A percentile compares a stretch with the other conserved stretches of the same genome.
These are phyloP conservation scores for Phytophthora brassicae DNA, from an alignment of 352 stramenopile genomes.

Conservation along the genomic window DNA sequence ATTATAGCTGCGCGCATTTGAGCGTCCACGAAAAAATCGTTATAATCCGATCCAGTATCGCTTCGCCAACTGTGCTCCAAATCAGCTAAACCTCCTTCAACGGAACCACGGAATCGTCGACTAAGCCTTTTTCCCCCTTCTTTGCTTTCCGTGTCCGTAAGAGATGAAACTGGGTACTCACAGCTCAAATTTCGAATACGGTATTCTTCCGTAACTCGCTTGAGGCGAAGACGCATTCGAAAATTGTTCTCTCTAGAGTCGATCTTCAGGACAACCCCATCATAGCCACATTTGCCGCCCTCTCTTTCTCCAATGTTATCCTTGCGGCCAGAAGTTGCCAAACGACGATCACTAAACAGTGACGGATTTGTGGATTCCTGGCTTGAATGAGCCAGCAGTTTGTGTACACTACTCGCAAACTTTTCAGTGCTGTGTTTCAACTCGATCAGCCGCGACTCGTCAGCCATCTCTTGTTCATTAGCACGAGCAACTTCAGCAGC, in stretches of 20 bases:
- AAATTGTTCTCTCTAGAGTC: conserved; percentile 66
- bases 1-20: conserved; percentile 81
- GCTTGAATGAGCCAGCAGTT: conserved; percentile 51
- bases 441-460: conserved; percentile 49
- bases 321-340: neutral
- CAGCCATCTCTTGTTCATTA: conserved; percentile 32
- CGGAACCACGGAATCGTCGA: conserved; percentile 35
- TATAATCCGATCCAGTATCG: conserved; percentile 77
- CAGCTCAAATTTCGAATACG: conserved; percentile 68
- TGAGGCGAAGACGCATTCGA: conserved; percentile 78
- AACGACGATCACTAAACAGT: conserved; percentile 11
- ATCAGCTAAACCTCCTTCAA: conserved; percentile 35
- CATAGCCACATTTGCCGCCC: neutral
- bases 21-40: conserved; percentile 73
- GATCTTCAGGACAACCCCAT: conserved; percentile 62
- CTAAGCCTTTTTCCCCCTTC: conserved; percentile 31
- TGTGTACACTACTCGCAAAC: conserved; percentile 79
- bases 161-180: conserved; percentile 47
- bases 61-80: conserved; percentile 67
- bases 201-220: conserved; percentile 64
- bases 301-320: neutral
- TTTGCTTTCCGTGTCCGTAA: conserved; percentile 51
- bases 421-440: conserved; percentile 76
- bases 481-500: conserved; percentile 28
- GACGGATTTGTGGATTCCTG: conserved; percentile 2